These are phyloP conservation scores for Aspergillus asperescens DNA, from an alignment of 495 filamentous ascomycete genomes.

Conservation along the genomic window DNA sequence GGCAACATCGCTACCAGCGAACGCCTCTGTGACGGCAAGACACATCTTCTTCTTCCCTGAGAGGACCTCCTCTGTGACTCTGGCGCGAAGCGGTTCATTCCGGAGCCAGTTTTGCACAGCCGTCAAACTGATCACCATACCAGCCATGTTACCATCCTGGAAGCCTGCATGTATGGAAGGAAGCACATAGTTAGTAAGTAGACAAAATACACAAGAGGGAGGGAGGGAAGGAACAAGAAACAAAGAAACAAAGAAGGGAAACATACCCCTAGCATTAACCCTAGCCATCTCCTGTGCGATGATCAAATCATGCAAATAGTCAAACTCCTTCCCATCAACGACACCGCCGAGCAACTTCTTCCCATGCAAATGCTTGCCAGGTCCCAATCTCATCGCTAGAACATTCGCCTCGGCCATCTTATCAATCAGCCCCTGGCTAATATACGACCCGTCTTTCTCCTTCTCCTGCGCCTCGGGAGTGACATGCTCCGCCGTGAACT, in stretches of 20 bases:
- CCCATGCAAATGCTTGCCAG: conserved; percentile 76
- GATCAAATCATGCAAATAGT: conserved; percentile 83
- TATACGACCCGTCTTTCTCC: conserved; percentile 68
- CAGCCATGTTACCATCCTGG: conserved; percentile 60
- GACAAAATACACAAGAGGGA: too few relatives aligned
- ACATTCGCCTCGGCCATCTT: conserved; percentile 69
- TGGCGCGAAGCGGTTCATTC: conserved; percentile 59
- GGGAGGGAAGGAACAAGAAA: not conserved
- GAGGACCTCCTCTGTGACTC: conserved; percentile 65
- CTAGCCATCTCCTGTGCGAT: conserved; percentile 68
- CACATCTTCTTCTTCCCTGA: conserved; percentile 82
- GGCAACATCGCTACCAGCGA: conserved; percentile 83
- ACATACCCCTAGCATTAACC: conserved; percentile 56
- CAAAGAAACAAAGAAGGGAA: not conserved
- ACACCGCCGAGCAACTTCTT: conserved; percentile 62
- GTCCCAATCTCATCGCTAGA: conserved; percentile 76
- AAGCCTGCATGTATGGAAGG: too few relatives aligned
- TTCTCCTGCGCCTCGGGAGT: conserved; percentile 72
- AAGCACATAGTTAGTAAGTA: too few relatives aligned
- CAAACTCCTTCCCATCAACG: conserved; percentile 73
- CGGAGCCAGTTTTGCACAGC: conserved; percentile 75
- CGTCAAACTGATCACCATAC: conserved; percentile 79
- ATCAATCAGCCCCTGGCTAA: conserved; percentile 73
- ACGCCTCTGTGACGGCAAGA: conserved; percentile 83
- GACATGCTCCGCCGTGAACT: conserved; percentile 67